These are phyloP conservation scores for Hypoxylon sp. DNA, from an alignment of 2,329 filamentous ascomycete genomes.

Conservation along the genomic window DNA sequence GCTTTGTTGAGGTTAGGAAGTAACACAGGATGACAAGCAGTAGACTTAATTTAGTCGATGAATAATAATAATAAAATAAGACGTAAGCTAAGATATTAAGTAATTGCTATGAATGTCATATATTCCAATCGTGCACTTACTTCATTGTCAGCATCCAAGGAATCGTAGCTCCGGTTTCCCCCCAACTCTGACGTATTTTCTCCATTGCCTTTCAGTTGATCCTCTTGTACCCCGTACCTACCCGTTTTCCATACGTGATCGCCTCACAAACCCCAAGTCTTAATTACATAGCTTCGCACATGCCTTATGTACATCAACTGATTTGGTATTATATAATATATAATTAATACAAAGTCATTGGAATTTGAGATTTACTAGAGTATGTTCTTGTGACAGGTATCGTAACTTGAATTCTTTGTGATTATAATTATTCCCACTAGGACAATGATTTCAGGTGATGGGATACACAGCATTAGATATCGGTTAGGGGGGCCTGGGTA, in stretches of 20 bases:
- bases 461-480: conserved; percentile 19
- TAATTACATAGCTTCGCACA: too few species aligned
- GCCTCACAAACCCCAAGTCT: too few species aligned
- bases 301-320: too few species aligned
- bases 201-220: conserved; percentile 9
- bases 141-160: conserved; percentile 32
- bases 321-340: too few species aligned
- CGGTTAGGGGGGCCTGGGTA: too few species aligned
- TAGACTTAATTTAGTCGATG: too few species aligned
- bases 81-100: too few species aligned
- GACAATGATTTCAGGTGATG: conserved; percentile 14
- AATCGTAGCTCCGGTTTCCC: conserved; percentile 30
- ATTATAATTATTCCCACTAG: conserved; percentile 2
- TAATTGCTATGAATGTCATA: too few species aligned
- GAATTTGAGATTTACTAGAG: too few species aligned
- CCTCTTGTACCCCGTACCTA: conserved; percentile 14
- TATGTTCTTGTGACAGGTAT: neutral
- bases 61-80: too few species aligned
- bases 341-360: too few species aligned
- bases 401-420: neutral
- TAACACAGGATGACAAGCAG: conserved; percentile 12
- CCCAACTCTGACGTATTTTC: conserved; percentile 34
- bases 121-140: too few species aligned
- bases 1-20: conserved; percentile 29
- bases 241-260: conserved; percentile 8